A percentile compares a stretch with the other conserved stretches of the same genome.
Conservation (phyloP, 169 alveolate genomes). For the Prorocentrum cordatum region DNA sequence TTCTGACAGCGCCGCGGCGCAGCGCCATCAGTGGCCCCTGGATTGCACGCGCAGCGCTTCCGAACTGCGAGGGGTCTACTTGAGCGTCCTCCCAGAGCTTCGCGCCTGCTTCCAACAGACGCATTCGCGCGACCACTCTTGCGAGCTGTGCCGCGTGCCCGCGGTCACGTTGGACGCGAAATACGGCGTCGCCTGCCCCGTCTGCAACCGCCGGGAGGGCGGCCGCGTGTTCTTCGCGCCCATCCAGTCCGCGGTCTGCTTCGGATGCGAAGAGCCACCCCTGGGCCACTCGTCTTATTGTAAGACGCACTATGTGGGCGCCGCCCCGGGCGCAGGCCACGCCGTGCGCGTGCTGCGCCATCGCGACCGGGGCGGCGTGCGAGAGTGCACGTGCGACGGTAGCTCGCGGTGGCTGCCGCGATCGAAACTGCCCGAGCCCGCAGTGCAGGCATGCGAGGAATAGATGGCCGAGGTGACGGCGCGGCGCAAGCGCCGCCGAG, state of each 20-base stretch:
- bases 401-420: neutral
- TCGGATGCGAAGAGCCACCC: neutral
- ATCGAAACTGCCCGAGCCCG: neutral
- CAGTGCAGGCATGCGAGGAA: neutral
- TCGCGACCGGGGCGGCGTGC: neutral
- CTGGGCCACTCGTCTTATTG: neutral
- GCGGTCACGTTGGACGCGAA: conserved; percentile 12
- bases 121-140: neutral
- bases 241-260: neutral
- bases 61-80: too few relatives aligned
- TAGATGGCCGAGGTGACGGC: neutral
- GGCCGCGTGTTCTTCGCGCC: neutral
- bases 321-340: neutral
- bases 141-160: neutral
- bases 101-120: neutral
- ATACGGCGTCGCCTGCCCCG: neutral
- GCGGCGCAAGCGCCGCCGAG: neutral
- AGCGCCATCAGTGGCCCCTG: too few relatives aligned
- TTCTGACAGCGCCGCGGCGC: too few relatives aligned
- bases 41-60: too few relatives aligned
- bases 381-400: neutral
- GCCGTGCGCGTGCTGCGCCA: neutral
- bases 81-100: neutral
- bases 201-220: conserved; percentile 15
- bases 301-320: neutral